Evolutionary conservation across 495 filamentous ascomycete genomes (phyloP), one percentile per base, ranked within the genome.

Genomic region (Penicillium turbatum): DNA sequence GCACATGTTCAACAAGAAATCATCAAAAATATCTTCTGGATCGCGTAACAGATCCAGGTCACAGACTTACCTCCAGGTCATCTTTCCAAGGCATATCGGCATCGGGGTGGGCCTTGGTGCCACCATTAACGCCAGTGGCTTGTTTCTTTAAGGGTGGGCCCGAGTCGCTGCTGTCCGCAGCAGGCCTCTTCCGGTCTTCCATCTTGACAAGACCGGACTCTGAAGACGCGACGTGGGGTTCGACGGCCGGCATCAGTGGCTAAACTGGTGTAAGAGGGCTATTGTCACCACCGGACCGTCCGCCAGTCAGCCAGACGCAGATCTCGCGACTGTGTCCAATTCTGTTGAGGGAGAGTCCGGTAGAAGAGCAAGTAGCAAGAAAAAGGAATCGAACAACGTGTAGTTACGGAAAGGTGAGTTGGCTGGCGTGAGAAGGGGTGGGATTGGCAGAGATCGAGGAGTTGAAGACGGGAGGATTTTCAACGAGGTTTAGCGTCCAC

Each of bases 171-270:
- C 82, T 74, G 60, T 83, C 86, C 49, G 82, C 75, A 57, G 89
- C 86, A 61, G 89, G 85, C 82, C 90, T 83, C 79, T 96, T 96
- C 83, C 91, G 89, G 78, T 95, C 90, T 78, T 96, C 91, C 91
- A 96, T 96, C 81, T 90, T 96, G 81, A 85, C 78, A 72, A 84
- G 79, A 79, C 74, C 81, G 75, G 82, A 74, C 66, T 84, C 76
- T 75, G 82, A 80, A 79, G 87, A 81, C 77, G 77, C 73, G 73
- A 86, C 78, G 71, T 85, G 78, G 68, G 79, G 76, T 74, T 87
- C 86, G 71, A 84, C 79, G 81, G 86, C 79, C 83, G 86, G 86
- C 87, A 90, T 90, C 76, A 88, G 86, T 84, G 79, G 73, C 67
- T 74, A 72, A 59, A 67, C 67, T 63, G 70, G 62, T 66, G 72